Evolutionary conservation across 2,329 filamentous ascomycete genomes (phyloP).

Genomic region (Cucurbitaria berberidis): DNA sequence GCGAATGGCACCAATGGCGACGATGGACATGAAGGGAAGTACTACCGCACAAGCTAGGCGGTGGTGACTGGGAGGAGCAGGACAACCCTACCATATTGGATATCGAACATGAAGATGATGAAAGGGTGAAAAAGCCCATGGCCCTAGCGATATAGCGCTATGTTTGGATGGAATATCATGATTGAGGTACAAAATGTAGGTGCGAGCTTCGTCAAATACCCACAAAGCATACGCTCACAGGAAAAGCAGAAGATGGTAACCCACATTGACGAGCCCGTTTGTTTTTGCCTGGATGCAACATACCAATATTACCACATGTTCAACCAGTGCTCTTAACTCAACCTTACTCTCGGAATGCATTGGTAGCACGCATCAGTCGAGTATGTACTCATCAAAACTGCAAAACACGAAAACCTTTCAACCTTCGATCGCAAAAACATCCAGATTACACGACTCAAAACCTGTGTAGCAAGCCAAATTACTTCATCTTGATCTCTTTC

Average conservation of each 20-base stretch:
- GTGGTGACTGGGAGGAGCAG: not conserved
- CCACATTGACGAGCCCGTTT: not conserved
- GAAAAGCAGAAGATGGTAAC: not conserved
- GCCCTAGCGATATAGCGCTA: not conserved
- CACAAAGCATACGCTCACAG: not conserved
- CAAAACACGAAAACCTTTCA: not conserved
- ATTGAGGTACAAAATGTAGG: not conserved
- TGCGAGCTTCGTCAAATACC: not conserved
- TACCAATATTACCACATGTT: not conserved
- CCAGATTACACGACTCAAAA: no score
- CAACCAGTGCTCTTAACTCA: not conserved
- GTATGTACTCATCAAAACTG: not conserved
- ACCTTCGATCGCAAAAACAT: not conserved
- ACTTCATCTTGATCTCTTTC: not conserved
- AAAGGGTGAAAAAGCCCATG: not conserved
- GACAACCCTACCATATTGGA: not conserved
- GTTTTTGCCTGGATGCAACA: not conserved
- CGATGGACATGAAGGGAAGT: slow-evolving; percentile 43
- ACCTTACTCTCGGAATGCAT: not conserved
- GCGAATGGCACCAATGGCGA: slow-evolving; percentile 32
- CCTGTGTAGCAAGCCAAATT: no score
- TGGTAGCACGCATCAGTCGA: not conserved
- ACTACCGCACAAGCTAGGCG: slow-evolving; percentile 42
- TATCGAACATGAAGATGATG: not conserved
- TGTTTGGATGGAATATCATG: not conserved